Percentiles rank a stretch among this genome's conserved stretches.
Conservation (phyloP, 2,329 filamentous ascomycete species). For the Xylaria digitata region DNA sequence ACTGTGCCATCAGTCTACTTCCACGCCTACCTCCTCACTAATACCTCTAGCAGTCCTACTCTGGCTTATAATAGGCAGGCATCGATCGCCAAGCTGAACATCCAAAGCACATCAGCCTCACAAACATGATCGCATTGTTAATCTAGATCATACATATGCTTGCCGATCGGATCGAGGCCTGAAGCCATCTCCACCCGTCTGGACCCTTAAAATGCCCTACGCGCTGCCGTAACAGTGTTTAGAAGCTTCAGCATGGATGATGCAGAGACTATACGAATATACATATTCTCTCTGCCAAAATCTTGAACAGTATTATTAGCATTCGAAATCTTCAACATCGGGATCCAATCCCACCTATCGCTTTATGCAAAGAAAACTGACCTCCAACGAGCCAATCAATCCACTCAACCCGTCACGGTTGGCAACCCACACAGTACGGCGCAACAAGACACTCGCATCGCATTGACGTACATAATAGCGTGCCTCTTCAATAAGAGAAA, state of each 20-base stretch:
- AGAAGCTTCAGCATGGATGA: neutral
- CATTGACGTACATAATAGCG: too few species aligned
- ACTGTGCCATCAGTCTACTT: neutral
- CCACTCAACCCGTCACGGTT: slow-evolving; percentile 1
- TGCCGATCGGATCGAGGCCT: neutral
- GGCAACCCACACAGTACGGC: slow-evolving; percentile 3
- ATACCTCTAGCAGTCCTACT: too few species aligned
- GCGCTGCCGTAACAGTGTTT: neutral
- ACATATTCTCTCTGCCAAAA: neutral
- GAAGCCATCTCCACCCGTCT: neutral
- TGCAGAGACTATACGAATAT: neutral
- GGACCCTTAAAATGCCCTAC: too few species aligned
- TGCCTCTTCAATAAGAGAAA: neutral
- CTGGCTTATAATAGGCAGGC: neutral
- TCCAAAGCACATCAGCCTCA: neutral
- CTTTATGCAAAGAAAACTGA: too few species aligned
- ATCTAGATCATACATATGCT: too few species aligned
- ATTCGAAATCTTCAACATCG: neutral
- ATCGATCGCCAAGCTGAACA: neutral
- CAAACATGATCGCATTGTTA: neutral
- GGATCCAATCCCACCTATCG: too few species aligned
- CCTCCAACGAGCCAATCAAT: neutral
- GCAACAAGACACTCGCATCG: neutral
- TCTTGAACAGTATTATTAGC: neutral
- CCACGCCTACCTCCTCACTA: too few species aligned